phyloP scores from a whole-genome alignment of 2,329 filamentous ascomycete species.

The Monosporascus sp. region DNA sequence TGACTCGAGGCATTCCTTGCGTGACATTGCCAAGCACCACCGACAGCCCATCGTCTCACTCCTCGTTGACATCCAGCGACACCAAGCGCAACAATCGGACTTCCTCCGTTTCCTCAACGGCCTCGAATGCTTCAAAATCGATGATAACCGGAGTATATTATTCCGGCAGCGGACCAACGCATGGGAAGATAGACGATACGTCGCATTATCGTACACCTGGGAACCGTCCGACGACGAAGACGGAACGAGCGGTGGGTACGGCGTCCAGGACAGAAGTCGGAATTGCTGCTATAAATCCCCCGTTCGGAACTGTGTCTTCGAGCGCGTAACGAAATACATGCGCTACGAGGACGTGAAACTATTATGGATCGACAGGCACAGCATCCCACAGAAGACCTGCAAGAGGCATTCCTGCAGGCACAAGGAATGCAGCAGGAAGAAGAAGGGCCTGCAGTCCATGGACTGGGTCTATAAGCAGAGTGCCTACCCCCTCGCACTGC shows the following conservation, averaged over 20 bases:
- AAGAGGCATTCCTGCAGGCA: neutral
- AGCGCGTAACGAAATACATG: conserved; percentile 7
- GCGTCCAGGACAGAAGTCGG: neutral
- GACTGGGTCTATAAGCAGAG: conserved; percentile 5
- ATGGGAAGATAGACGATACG: neutral
- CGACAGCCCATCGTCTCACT: neutral
- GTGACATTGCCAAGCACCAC: neutral
- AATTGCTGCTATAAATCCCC: neutral
- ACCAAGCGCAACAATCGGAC: neutral
- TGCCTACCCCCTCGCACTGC: conserved; percentile 3
- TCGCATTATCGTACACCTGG: neutral
- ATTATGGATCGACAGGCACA: conserved; percentile 9
- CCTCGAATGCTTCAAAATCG: neutral
- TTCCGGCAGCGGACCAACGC: neutral
- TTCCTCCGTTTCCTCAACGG: neutral
- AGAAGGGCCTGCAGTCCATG: conserved; percentile 3
- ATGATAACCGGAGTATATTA: neutral
- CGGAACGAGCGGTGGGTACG: neutral
- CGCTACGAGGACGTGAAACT: neutral
- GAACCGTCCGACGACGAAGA: neutral
- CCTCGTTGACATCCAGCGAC: neutral
- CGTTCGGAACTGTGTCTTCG: conserved; percentile 4
- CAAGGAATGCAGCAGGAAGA: neutral
- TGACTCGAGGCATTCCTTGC: neutral
- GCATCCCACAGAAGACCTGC: neutral